Evolutionary conservation across 495 filamentous ascomycete species (phyloP).

Genomic region (Penicillium ochrochloron): DNA sequence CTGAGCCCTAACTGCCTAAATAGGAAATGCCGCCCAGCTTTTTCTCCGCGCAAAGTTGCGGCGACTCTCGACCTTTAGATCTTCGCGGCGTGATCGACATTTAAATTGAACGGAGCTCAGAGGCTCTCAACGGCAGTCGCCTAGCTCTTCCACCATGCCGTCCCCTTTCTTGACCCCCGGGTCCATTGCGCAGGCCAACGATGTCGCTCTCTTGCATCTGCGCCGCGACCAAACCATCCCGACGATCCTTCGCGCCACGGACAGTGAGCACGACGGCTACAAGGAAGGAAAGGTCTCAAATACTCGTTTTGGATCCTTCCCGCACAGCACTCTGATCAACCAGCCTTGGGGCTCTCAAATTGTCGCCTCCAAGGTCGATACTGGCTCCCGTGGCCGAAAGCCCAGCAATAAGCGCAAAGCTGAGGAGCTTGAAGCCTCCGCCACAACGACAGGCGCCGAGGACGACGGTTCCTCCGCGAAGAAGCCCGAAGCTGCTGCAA

Average conservation of each 20-base stretch:
- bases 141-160: constrained; percentile 33
- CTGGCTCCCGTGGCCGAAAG: constrained; percentile 73
- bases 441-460: constrained; percentile 30
- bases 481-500: constrained; percentile 62
- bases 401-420: constrained; percentile 62
- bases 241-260: constrained; percentile 64
- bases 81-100: background rate
- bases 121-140: constrained; percentile 4
- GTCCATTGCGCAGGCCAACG: constrained; percentile 54
- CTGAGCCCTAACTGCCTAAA: constrained; percentile 42
- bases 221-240: constrained; percentile 81
- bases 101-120: background rate
- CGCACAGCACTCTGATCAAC: constrained; percentile 80
- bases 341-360: constrained; percentile 92
- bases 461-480: constrained; percentile 34
- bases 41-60: constrained; percentile 29
- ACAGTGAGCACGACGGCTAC: constrained; percentile 69
- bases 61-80: background rate
- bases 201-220: constrained; percentile 79
- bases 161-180: constrained; percentile 79
- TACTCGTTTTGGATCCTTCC: constrained; percentile 94
- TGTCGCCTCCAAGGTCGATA: constrained; percentile 85
- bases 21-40: constrained; percentile 28
- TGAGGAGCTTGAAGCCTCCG: constrained; percentile 44
- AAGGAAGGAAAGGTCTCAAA: constrained; percentile 83